phyloP scores from a whole-genome alignment of 306 rosid genomes.

The Abrus pulchellus region DNA sequence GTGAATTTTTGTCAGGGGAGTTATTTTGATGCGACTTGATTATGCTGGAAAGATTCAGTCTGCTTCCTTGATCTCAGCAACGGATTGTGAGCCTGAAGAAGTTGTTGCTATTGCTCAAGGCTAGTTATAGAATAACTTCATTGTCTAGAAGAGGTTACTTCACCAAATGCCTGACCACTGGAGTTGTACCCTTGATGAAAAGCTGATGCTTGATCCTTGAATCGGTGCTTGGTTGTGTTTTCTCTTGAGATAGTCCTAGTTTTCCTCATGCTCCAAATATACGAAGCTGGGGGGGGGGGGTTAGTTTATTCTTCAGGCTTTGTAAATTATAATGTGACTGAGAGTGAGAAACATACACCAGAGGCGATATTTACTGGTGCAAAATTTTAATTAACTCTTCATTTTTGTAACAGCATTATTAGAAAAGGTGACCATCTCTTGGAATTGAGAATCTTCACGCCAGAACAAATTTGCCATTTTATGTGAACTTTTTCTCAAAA shows the following conservation, averaged over 20 bases:
- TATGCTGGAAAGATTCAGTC: constrained; percentile 95
- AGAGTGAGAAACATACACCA: background rate
- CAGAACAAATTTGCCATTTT: background rate
- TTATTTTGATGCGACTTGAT: constrained; percentile 92
- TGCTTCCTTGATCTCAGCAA: constrained; percentile 82
- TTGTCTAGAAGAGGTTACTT: constrained; percentile 15
- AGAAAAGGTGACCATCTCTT: background rate
- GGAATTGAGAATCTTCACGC: background rate
- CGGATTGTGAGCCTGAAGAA: constrained; percentile 69
- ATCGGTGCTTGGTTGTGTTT: background rate
- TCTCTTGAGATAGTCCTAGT: background rate
- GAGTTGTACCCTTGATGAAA: constrained; percentile 28
- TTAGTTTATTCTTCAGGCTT: background rate
- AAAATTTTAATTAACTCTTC: background rate
- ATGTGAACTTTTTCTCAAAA: background rate
- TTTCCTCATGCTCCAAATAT: background rate
- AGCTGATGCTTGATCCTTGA: constrained; percentile 35
- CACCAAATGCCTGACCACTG: background rate
- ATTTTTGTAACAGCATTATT: constrained; percentile 18
- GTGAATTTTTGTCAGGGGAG: constrained; percentile 68
- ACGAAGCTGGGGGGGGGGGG: background rate
- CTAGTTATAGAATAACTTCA: constrained; percentile 43
- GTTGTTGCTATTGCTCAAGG: constrained; percentile 55
- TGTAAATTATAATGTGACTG: background rate
- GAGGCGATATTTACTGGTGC: background rate